Base-by-base conservation (phyloP, 306 rosid genomes). In the Acacia melanoxylon region DNA sequence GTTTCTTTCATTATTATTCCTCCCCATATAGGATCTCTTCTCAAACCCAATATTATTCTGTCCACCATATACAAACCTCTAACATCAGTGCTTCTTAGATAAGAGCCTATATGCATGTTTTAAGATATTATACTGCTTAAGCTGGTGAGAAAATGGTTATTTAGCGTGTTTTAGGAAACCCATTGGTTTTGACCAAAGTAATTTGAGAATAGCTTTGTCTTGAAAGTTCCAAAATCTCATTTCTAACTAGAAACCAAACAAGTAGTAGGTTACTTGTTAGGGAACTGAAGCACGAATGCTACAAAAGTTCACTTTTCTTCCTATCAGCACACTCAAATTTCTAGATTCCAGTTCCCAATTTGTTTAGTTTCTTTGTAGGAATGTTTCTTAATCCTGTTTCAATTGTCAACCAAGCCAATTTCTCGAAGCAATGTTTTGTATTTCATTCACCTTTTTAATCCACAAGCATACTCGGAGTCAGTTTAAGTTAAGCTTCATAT, bases 231-330 rank as follows among this genome's bases (percentile, higher is more conserved):
- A 52, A 52, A 19, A 17, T 52, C 59, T 19, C 10, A 6, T 19
- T 12, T 17, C 59, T 17, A 52, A 19, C 59, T 52, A 16, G 59
- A 52, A 52, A 52, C 59, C 59, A 52, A 52, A 52, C 59, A 52
- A 52, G 59, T 52, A 17, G 59, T 17, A 13, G 22, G 25, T 56
- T 20, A n/a, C 62, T 20, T 68, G 73, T 17, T 33, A 29, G 52
- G 79, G 65, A 51, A 52, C 67, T 78, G 78, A 46, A 68, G 58
- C 76, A 49, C n/a, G 58, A 61, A 61, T 19, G 61, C 42, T 3
- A 24, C 20, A 25, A 45, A 42, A 72, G 7, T 46, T 25, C 29
- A 68, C 27, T 19, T 35, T 17, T 33, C 75, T 9, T 51, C 37
- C 27, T 10, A n/a, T 42, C 58, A 72, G n/a, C 42, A 7, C 41